Evolutionary conservation across 2,329 filamentous ascomycete species (phyloP).

Genomic region (Colletotrichum orbiculare): DNA sequence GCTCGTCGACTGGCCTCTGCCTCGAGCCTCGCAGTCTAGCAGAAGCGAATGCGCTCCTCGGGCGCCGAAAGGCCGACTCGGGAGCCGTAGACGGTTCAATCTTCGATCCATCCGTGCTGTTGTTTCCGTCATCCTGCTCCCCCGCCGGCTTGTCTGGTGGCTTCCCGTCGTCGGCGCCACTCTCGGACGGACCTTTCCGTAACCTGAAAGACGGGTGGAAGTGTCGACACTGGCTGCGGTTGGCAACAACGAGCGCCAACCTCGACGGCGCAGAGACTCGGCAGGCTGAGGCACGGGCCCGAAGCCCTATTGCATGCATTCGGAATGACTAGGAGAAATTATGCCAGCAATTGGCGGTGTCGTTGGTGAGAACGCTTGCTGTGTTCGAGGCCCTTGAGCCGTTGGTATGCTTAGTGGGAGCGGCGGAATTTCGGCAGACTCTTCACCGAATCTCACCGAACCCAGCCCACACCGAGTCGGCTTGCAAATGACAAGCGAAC

Average conservation of each 20-base stretch:
- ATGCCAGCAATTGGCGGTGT: constrained; percentile 37
- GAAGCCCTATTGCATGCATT: constrained; percentile 43
- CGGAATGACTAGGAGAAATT: constrained; percentile 32
- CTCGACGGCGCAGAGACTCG: constrained; percentile 31
- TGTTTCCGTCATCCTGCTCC: constrained; percentile 31
- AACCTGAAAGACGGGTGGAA: constrained; percentile 36
- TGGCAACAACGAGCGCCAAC: constrained; percentile 26
- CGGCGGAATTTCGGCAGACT: constrained; percentile 37
- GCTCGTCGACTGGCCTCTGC: constrained; percentile 48
- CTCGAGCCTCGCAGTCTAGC: constrained; percentile 47
- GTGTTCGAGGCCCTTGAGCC: constrained; percentile 20
- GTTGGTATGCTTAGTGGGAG: constrained; percentile 28
- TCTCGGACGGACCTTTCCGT: constrained; percentile 32
- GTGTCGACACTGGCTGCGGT: constrained; percentile 36
- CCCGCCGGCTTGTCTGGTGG: constrained; percentile 35
- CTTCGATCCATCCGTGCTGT: constrained; percentile 17
- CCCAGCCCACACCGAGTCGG: constrained; percentile 20
- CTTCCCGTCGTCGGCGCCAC: constrained; percentile 34
- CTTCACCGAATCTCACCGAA: constrained; percentile 31
- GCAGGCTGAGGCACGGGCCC: constrained; percentile 39
- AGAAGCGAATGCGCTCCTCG: constrained; percentile 38
- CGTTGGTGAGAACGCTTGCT: constrained; percentile 17
- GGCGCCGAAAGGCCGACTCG: constrained; percentile 31
- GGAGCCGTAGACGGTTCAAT: constrained; percentile 7
- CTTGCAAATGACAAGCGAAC: constrained; percentile 1